A percentile compares a stretch with the other conserved stretches of the same genome.
Evolutionary conservation across 2,329 filamentous ascomycete genomes (phyloP).

Genomic region (Diplocarpon rosae): DNA sequence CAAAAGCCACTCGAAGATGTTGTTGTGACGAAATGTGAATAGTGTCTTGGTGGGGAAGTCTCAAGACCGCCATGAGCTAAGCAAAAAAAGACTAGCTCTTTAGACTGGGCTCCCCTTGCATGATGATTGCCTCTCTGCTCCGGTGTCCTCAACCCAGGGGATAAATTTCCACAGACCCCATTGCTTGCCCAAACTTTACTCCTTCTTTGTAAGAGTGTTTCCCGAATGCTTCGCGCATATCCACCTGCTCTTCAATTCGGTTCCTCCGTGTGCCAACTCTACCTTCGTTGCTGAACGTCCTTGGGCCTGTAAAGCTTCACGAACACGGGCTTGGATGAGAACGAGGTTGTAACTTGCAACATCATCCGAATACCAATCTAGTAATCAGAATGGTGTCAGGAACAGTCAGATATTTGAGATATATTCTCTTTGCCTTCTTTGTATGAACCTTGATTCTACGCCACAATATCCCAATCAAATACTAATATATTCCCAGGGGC

Average conservation of each 20-base stretch:
- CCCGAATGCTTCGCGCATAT: background rate
- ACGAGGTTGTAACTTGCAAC: background rate
- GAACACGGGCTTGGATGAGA: no score
- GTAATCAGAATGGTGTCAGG: slow-evolving; percentile 25
- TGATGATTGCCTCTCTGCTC: background rate
- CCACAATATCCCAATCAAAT: background rate
- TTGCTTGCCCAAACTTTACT: background rate
- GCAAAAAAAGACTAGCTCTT: no score
- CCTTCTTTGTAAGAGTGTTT: slow-evolving; percentile 7
- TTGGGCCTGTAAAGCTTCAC: no score
- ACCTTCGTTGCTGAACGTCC: slow-evolving; percentile 5
- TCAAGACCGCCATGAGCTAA: no score
- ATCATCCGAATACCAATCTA: slow-evolving; percentile 3
- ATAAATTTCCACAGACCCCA: background rate
- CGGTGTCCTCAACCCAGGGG: background rate
- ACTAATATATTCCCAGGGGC: slow-evolving; percentile 32
- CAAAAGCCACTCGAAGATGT: no score
- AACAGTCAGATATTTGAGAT: slow-evolving; percentile 57
- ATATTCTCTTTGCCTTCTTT: slow-evolving; percentile 72
- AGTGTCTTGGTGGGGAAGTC: background rate
- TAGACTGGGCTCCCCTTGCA: no score
- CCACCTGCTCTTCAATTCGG: slow-evolving; percentile 1
- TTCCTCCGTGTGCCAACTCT: slow-evolving; percentile 3
- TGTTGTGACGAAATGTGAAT: no score
- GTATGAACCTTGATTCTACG: slow-evolving; percentile 40